Evolutionary conservation across 768 basidiomycete genomes (phyloP).

Genomic region (Calocybe gangraenosa): DNA sequence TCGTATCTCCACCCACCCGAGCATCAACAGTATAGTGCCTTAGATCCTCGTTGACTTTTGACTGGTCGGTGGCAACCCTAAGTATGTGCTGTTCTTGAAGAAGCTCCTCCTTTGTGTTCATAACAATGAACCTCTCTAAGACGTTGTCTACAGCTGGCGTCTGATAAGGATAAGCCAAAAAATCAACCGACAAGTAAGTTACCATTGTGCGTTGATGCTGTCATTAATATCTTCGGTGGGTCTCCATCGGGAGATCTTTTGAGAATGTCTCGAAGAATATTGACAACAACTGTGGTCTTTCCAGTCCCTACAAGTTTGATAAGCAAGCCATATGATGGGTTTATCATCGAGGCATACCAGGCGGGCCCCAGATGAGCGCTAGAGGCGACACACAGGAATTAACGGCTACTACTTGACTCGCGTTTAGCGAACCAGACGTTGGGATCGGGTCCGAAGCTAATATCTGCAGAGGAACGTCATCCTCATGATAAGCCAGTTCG

Average conservation of each 20-base stretch:
- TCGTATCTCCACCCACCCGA: constrained; percentile 58
- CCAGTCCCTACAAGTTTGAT: constrained; percentile 48
- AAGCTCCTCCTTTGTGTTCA: constrained; percentile 41
- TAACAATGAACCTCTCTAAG: constrained; percentile 52
- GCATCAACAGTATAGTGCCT: constrained; percentile 45
- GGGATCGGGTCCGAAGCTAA: background rate
- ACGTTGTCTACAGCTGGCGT: constrained; percentile 64
- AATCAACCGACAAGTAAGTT: constrained; percentile 1
- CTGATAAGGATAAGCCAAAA: background rate
- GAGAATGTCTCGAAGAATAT: constrained; percentile 46
- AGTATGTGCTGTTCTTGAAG: constrained; percentile 55
- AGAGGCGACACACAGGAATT: constrained; percentile 37
- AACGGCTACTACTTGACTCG: constrained; percentile 52
- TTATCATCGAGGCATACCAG: constrained; percentile 33
- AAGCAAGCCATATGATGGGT: background rate
- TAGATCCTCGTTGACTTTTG: constrained; percentile 53
- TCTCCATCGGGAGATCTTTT: constrained; percentile 4
- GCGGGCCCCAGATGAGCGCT: constrained; percentile 68
- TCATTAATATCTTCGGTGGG: constrained; percentile 57
- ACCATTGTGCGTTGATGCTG: constrained; percentile 71
- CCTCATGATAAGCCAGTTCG: constrained; percentile 8
- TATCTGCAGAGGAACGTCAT: background rate
- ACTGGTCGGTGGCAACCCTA: constrained; percentile 63
- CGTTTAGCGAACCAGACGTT: constrained; percentile 35
- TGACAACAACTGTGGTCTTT: constrained; percentile 67